These are phyloP conservation scores for Fraxinus anomala DNA, from an alignment of 257 asterid species.

Conservation along the genomic window DNA sequence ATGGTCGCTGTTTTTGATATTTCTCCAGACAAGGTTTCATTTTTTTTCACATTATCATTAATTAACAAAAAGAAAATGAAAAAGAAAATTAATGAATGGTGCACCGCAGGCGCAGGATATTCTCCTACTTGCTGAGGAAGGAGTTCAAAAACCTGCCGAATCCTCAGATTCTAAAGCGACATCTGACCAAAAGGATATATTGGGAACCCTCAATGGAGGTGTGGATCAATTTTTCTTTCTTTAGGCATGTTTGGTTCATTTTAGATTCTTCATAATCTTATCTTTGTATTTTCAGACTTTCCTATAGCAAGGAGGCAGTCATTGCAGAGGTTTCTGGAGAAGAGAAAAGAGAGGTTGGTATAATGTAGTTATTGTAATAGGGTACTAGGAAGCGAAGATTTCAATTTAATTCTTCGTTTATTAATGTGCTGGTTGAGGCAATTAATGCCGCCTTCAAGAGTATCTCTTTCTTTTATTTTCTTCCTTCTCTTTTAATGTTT, in stretches of 20 bases:
- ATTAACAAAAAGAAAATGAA: too few relatives aligned
- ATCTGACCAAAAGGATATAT: conserved; percentile 13
- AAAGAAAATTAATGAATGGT: too few relatives aligned
- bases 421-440: neutral
- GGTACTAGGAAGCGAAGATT: neutral
- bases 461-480: neutral
- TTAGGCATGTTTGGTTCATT: neutral
- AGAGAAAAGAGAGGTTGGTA: conserved; percentile 41
- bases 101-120: conserved; percentile 37
- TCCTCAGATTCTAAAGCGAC: conserved; percentile 2
- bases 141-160: conserved; percentile 10
- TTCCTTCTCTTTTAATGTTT: neutral
- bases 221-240: neutral
- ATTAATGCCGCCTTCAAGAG: neutral
- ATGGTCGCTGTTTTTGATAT: conserved; percentile 37
- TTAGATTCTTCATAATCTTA: neutral
- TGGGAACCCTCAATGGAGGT: conserved; percentile 34
- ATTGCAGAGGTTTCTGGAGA: conserved; percentile 43
- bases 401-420: neutral
- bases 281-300: conserved; percentile 29
- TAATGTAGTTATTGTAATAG: neutral
- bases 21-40: conserved; percentile 37
- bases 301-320: conserved; percentile 39
- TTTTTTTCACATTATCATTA: neutral
- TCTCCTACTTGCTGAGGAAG: conserved; percentile 32